These are phyloP conservation scores for Viola pubescens DNA, from an alignment of 441 rosid genomes.

Conservation along the genomic window DNA sequence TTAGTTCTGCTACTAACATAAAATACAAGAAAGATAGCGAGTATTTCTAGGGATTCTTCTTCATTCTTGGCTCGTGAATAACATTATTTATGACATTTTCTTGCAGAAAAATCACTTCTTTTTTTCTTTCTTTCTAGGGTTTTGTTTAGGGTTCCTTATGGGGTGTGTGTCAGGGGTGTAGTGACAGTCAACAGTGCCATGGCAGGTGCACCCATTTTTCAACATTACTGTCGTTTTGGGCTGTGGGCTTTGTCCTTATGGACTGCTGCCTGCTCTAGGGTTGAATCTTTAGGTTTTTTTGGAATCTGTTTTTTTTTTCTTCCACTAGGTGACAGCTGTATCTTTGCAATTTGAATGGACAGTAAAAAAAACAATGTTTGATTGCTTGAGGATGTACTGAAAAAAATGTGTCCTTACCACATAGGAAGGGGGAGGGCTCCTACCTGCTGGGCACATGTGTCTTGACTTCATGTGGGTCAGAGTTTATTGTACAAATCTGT, in stretches of 20 bases:
- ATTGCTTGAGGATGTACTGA: slow-evolving; percentile 11
- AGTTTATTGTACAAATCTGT: no score
- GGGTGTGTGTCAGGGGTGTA: slow-evolving; percentile 23
- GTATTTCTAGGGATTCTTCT: slow-evolving; percentile 33
- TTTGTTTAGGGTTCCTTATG: slow-evolving; percentile 12
- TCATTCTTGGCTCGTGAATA: slow-evolving; percentile 46
- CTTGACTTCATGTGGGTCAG: no score
- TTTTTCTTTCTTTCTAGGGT: slow-evolving; percentile 1
- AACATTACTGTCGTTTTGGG: slow-evolving; percentile 17
- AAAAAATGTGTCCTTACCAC: slow-evolving; percentile 4
- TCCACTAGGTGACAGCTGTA: background rate
- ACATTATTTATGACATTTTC: slow-evolving; percentile 27
- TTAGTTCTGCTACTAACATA: background rate
- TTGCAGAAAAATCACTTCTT: slow-evolving; percentile 14
- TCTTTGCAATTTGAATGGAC: slow-evolving; percentile 11
- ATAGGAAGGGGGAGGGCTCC: background rate
- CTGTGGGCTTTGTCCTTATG: slow-evolving; percentile 4
- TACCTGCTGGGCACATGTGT: background rate
- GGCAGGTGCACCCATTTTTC: slow-evolving; percentile 22
- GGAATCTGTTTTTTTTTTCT: background rate
- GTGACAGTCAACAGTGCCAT: slow-evolving; percentile 22
- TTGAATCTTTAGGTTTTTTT: background rate
- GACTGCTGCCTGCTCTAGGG: slow-evolving; percentile 20
- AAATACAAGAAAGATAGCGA: slow-evolving; percentile 22
- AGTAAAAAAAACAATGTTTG: slow-evolving; percentile 12